Evolutionary conservation across 805 yeast species (phyloP), one percentile per base, ranked within the genome.

Genomic region (Brettanomyces naardenensis): DNA sequence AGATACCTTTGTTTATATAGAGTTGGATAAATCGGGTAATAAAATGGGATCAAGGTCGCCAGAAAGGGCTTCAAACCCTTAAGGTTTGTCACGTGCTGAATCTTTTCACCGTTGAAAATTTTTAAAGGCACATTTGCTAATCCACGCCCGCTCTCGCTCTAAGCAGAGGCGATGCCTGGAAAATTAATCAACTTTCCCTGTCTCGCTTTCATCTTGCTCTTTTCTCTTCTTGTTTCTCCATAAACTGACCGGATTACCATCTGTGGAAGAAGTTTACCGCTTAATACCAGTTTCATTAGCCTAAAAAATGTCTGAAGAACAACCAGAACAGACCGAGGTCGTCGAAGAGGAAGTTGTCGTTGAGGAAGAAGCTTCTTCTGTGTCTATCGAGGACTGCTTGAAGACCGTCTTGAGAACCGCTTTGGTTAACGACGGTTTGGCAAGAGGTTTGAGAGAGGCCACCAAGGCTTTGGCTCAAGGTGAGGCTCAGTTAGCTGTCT

Each of bases 371-470:
- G 69, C 89, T 62, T 86, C 87, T 52, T 80, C 88, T 62, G 80
- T 90, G 73, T 78, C 97, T 69, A 83, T 92, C 58, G 97, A 94
- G 78, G 98, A 92, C 68, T 95, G 97, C 68, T 78, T 92, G 69
- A 87, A 88, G 78, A 92, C 86, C 65, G 97, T 92, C 66, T 82
- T 92, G 68, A 89, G 95, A 82, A 88, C 92, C 69, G 80, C 99
- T 59, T 80, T 92, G 68, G 85, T 90, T 65, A 95, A 88, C 78
- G 97, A 90, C 69, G 98, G 99, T 75, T 86, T 92, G 73, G 97
- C 97, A 69, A 90, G 99, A 79, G 99, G 99, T 81, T 82, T 92
- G 71, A 92, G 97, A 81, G 98, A 92, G 79, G 94, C 97, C 56
- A 86, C 97, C 65, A 92, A 92, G 85, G 97, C 97, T 71, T 80